These are phyloP conservation scores for Xenoacremonium recifei DNA, from an alignment of 2,329 filamentous ascomycete species.

Conservation along the genomic window DNA sequence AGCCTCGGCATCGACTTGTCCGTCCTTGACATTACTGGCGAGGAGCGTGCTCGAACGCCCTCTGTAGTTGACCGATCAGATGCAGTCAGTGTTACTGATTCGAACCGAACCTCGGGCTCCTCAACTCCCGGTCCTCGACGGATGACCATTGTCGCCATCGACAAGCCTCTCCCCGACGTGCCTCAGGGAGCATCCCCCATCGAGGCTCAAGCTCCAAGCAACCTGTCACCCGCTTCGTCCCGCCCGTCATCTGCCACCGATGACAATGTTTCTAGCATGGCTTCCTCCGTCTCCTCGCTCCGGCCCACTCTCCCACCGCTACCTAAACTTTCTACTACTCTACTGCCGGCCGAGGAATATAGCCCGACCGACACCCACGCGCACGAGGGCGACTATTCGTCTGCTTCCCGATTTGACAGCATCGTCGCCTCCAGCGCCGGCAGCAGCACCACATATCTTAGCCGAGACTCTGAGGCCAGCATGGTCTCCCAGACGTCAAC, in stretches of 20 bases:
- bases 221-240: conserved; percentile 35
- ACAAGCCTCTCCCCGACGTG: conserved; percentile 68
- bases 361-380: conserved; percentile 45
- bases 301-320: conserved; percentile 53
- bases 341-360: conserved; percentile 48
- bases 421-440: conserved; percentile 74
- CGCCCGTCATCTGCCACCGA: conserved; percentile 43
- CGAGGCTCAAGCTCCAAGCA: conserved; percentile 27
- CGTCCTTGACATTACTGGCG: conserved; percentile 43
- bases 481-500: conserved; percentile 81
- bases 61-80: conserved; percentile 36
- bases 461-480: conserved; percentile 79
- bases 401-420: conserved; percentile 62
- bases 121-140: conserved; percentile 37
- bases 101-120: conserved; percentile 35
- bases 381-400: conserved; percentile 50
- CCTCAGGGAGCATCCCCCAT: conserved; percentile 51
- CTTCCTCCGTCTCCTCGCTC: conserved; percentile 47
- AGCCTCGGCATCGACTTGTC: conserved; percentile 56
- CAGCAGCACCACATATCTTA: conserved; percentile 75
- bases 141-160: conserved; percentile 46
- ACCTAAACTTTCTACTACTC: conserved; percentile 54
- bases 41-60: conserved; percentile 32
- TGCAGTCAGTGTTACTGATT: conserved; percentile 37
- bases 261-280: conserved; percentile 40